Evolutionary conservation across 2,329 filamentous ascomycete species (phyloP), one percentile per base, ranked within the genome.

Genomic region (Arthrobotrys conoides): DNA sequence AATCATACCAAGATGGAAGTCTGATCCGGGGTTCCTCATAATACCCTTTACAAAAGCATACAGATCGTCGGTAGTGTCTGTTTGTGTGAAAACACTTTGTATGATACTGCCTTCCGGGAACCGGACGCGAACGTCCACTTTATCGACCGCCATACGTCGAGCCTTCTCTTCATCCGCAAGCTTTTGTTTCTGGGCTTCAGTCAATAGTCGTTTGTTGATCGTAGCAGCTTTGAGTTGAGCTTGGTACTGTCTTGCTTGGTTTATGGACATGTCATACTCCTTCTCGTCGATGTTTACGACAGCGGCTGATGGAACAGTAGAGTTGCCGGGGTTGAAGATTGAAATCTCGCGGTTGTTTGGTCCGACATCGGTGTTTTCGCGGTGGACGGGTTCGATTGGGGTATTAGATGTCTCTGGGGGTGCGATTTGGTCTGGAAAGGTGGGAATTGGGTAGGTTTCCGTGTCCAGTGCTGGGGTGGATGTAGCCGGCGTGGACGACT

Each of bases 91-190:
- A n/a, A 87, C 88, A 85, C 91, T 91, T 65, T 93, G 89, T 36
- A 94, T 89, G 67, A 91, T 90, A 72, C 90, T 92, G 81, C 94
- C 92, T 83, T 98, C 94, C 0, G 95, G 95, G 81, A 97, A 94
- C 27, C 94, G 91, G 61, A 97, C 89, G 80, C 92, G 93, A 80
- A 98, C 87, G 30, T 90, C 88, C 36, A 97, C 89, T 36, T 89
- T 89, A 64, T 88, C 89, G 77, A 94, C 87, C 4, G 88, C 87
- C 4, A 90, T 88, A 18, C 79, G 70, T 14, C 70, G 53, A 0
- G 94, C 86, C 80, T 87, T 91, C 33, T 90, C 90, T 57, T 89
- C 88, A 66, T 91, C 90, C 22, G 89, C 90, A 4, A 89, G 87
- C 38, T 90, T 90, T 80, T 90, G 90, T 24, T 91, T 90, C 41